Evolutionary conservation across 208 protist species (phyloP).

Genomic region (Wallacemonas rigidus): DNA sequence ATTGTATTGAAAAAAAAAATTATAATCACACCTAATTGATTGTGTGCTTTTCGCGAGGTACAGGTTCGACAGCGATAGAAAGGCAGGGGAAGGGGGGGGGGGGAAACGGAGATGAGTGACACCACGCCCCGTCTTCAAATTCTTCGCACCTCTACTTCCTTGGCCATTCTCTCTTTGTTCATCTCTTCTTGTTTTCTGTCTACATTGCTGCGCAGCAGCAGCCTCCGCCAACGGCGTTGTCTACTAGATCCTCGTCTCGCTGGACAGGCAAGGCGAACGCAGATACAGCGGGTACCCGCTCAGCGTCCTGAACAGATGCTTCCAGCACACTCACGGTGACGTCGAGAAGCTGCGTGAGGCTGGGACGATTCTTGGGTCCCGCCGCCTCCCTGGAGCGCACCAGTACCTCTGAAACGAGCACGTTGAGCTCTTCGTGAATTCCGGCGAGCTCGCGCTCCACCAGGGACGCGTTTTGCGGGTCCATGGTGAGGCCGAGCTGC

Average conservation of each 20-base stretch:
- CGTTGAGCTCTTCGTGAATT: constrained; percentile 71
- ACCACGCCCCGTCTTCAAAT: background rate
- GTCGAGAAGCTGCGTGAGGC: constrained; percentile 64
- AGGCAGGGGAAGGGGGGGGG: no score
- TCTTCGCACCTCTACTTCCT: background rate
- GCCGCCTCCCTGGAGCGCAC: constrained; percentile 43
- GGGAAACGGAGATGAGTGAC: no score
- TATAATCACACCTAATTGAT: no score
- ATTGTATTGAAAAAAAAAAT: no score
- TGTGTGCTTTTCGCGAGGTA: no score
- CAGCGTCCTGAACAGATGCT: constrained; percentile 26
- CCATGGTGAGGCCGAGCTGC: constrained; percentile 49
- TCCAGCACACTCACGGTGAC: constrained; percentile 68
- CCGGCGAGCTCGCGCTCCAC: constrained; percentile 52
- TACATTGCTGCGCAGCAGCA: constrained; percentile 48
- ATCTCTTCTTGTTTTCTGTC: constrained; percentile 1
- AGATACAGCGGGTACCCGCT: constrained; percentile 49
- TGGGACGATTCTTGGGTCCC: constrained; percentile 29
- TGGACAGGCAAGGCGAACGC: constrained; percentile 42
- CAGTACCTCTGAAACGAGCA: constrained; percentile 61
- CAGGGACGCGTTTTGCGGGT: constrained; percentile 39
- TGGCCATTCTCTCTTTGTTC: background rate
- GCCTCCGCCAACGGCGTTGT: constrained; percentile 8
- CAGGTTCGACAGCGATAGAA: no score
- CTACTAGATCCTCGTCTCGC: constrained; percentile 8